Base-by-base conservation (phyloP, 1,139 yeast genomes). In the Geotrichum siamense region DNA sequence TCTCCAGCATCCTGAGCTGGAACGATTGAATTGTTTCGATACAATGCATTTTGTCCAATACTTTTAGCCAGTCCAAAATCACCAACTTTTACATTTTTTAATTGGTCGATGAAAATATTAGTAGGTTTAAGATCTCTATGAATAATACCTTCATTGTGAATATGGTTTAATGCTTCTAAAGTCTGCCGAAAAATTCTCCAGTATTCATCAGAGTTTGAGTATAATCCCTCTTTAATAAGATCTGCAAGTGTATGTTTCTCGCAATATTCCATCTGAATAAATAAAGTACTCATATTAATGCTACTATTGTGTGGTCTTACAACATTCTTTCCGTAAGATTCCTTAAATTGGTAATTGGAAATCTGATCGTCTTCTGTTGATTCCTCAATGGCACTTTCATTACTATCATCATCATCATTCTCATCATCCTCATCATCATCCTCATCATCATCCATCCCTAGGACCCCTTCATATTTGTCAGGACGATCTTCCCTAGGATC, bases 191-290 rank as follows among this genome's bases (percentile, higher is more conserved):
- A 76, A 3, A 89, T 65, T 49, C 96, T 70, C 96, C 96, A 93
- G 57, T 87, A 89, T 55, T 85, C 94, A 48, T 77, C 81, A 0
- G 84, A 70, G 44, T 83, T 76, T 8, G 69, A 69, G 5, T 81
- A 83, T n/a, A 89, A 68, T 0, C 87, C 89, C 51, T 82, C 93
- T 38, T 76, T 76, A 34, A 93, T 91, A 51, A 91, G 68, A 61
- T 91, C 95, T 40, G 76, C 74, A 30, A 93, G 65, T 0, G 98
- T 91, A 49, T 85, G 85, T 57, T 91, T 91, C 56, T 93, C 98
- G 65, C 98, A 93, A 59, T 91, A 93, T 61, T 93, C 98, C 99
- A 93, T 93, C 59, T 93, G 98, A 51, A 93, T 91, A 58, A 69
- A 93, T 51, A 72, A 69, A 35, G 74, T 89, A 65, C 76, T 78